phyloP scores from a whole-genome alignment of 805 yeast genomes.

The Cyberlindnera maritima region DNA sequence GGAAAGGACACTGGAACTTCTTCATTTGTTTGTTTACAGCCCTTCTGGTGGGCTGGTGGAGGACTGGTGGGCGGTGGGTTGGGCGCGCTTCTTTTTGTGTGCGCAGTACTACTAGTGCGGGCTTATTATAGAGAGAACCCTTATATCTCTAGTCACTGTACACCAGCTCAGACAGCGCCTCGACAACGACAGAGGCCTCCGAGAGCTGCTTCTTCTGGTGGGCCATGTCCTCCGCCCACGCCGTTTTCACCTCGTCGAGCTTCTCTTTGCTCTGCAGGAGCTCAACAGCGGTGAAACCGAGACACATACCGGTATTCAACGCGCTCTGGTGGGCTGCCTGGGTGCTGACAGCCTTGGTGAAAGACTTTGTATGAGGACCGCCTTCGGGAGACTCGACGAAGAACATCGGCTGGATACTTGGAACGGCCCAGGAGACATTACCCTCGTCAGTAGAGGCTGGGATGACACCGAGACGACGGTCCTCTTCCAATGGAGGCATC shows the following conservation, averaged over 20 bases:
- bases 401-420: conserved; percentile 9
- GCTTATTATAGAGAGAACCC: no score
- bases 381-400: background rate
- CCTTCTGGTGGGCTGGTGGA: background rate
- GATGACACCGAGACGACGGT: background rate
- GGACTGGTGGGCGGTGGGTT: background rate
- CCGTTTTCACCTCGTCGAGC: background rate
- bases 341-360: conserved; percentile 7
- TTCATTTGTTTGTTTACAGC: conserved; percentile 5
- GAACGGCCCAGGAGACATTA: conserved; percentile 9
- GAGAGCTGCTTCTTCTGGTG: background rate
- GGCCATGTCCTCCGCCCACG: background rate
- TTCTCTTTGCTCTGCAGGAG: background rate
- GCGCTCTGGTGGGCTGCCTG: conserved; percentile 2
- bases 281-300: background rate
- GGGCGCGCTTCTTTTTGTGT: background rate
- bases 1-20: conserved; percentile 14
- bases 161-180: background rate
- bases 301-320: conserved; percentile 1
- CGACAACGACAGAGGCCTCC: background rate
- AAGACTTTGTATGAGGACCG: conserved; percentile 8
- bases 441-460: conserved; percentile 11
- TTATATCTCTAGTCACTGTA: background rate
- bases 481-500: background rate
- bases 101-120: no score